A percentile compares a stretch with the other conserved stretches of the same genome.
phyloP scores from a whole-genome alignment of 345 rosid genomes.

The Salix udensis region DNA sequence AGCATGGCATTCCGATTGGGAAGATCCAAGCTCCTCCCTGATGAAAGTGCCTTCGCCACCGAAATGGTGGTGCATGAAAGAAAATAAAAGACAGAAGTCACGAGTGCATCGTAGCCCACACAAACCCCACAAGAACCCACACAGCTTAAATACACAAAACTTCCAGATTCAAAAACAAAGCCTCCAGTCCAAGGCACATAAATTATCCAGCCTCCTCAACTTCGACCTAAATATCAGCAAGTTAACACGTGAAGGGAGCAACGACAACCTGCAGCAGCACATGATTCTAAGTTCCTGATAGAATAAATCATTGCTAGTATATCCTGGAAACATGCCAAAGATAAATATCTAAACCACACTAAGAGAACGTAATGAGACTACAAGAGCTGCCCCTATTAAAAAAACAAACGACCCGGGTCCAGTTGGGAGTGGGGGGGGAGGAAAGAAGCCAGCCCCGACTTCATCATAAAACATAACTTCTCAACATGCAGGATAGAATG shows the following conservation, averaged over 20 bases:
- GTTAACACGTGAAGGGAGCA: neutral
- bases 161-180: neutral
- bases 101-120: neutral
- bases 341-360: neutral
- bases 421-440: neutral
- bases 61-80: neutral
- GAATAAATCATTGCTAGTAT: neutral
- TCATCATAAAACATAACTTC: neutral
- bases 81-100: neutral
- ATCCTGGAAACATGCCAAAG: conserved; percentile 9
- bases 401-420: neutral
- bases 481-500: neutral
- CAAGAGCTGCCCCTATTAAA: neutral
- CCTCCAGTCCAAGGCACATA: neutral
- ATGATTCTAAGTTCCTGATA: neutral
- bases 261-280: neutral
- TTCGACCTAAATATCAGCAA: neutral
- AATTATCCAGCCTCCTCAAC: neutral
- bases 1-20: no score
- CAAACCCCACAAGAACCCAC: neutral
- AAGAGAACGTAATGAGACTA: neutral
- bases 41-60: neutral
- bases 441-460: neutral
- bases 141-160: neutral
- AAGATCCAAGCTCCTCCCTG: no score